Evolutionary conservation across 352 stramenopile genomes (phyloP).

Genomic region (Phytophthora capsici): DNA sequence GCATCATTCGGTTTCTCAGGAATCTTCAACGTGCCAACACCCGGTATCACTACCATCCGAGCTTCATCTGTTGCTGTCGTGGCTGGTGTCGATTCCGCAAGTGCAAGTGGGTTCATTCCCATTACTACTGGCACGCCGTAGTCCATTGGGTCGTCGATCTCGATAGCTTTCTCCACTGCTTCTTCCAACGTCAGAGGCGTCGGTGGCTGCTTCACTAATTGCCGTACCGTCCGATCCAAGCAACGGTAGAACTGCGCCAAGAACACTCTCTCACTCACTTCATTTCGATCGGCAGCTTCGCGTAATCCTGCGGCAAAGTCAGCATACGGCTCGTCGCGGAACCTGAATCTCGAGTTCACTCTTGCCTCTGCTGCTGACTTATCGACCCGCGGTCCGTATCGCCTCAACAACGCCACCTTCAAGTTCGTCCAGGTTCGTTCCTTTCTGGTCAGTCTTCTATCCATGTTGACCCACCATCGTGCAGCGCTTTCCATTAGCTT

Average conservation of each 20-base stretch:
- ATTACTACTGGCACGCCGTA: neutral
- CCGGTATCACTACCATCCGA: neutral
- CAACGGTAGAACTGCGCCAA: slow-evolving; percentile 1
- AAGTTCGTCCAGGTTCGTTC: slow-evolving; percentile 4
- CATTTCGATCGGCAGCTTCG: neutral
- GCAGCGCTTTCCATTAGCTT: slow-evolving; percentile 3
- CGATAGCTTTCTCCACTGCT: neutral
- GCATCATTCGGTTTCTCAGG: too few relatives aligned
- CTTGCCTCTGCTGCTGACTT: neutral
- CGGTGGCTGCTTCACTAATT: neutral
- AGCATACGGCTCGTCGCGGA: neutral
- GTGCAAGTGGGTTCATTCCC: too few relatives aligned
- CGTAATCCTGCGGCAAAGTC: neutral
- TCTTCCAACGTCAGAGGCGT: neutral
- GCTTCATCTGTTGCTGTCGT: neutral
- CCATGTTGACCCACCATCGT: slow-evolving; percentile 5
- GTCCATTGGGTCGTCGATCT: slow-evolving; percentile 1
- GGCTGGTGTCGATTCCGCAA: neutral
- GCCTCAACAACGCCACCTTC: slow-evolving; percentile 3
- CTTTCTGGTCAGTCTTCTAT: neutral
- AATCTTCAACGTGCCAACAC: too few relatives aligned
- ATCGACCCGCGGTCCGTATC: neutral
- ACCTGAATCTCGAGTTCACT: neutral
- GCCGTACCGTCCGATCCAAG: neutral
- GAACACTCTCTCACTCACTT: neutral